These are phyloP conservation scores for Funneliformis mosseae DNA, from an alignment of 192 early-diverging fungal genomes.

Conservation along the genomic window DNA sequence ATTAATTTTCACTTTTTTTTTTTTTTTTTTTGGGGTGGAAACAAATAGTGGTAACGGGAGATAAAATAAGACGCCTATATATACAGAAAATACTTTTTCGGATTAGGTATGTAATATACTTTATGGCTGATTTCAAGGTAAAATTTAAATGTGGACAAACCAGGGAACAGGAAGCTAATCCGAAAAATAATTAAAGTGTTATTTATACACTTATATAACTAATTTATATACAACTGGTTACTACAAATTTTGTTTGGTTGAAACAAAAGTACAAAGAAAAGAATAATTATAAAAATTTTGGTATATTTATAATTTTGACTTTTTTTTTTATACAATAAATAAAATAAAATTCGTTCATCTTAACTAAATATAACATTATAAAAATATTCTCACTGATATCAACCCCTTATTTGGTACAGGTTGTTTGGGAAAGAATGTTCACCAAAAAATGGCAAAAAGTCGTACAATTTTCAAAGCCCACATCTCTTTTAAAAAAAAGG, in stretches of 20 bases:
- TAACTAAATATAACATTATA: not conserved
- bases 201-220: not conserved
- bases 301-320: too few species aligned
- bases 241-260: not conserved
- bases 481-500: not conserved
- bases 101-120: not conserved
- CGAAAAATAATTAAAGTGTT: not conserved
- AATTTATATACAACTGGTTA: not conserved
- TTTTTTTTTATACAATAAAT: too few species aligned
- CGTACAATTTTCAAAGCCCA: not conserved
- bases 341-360: too few species aligned
- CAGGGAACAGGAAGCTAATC: conserved; percentile 8
- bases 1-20: conserved; percentile 45
- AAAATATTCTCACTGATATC: not conserved
- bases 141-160: not conserved
- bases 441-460: not conserved
- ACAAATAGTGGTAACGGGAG: conserved; percentile 19
- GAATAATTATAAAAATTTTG: too few species aligned
- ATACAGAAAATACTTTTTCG: conserved; percentile 4
- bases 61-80: not conserved
- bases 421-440: not conserved
- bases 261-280: too few species aligned
- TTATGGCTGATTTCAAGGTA: not conserved
- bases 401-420: not conserved
- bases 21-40: conserved; percentile 24